Evolutionary conservation across 257 asterid genomes (phyloP).

Genomic region (Penstemon barbatus): DNA sequence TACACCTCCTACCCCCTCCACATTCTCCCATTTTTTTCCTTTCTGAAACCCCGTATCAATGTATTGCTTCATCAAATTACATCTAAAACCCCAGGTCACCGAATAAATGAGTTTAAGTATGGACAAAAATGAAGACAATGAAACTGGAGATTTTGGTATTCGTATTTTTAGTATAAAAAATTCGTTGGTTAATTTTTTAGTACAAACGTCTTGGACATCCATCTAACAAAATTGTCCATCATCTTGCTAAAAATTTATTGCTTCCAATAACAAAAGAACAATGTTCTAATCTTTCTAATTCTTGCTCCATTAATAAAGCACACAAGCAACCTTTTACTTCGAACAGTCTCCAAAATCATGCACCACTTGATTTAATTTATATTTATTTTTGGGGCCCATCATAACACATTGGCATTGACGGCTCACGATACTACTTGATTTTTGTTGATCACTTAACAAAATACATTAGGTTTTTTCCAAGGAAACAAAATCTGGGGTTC

Average conservation of each 20-base stretch:
- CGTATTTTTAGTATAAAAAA: too few relatives aligned
- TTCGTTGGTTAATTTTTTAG: too few relatives aligned
- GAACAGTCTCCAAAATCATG: background rate
- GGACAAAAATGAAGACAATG: too few relatives aligned
- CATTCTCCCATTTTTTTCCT: too few relatives aligned
- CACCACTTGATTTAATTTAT: background rate
- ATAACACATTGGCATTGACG: background rate
- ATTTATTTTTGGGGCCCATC: background rate
- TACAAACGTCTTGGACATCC: constrained; percentile 17
- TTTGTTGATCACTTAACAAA: background rate
- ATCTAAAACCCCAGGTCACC: too few relatives aligned
- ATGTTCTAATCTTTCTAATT: background rate
- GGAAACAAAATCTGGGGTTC: background rate
- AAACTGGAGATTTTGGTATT: too few relatives aligned
- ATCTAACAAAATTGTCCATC: background rate
- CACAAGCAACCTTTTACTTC: background rate
- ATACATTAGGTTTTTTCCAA: background rate
- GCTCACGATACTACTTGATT: background rate
- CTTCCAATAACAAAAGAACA: background rate
- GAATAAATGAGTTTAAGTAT: too few relatives aligned
- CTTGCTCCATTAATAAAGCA: background rate
- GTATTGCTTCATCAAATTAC: too few relatives aligned
- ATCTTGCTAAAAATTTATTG: background rate
- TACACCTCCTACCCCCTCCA: too few relatives aligned
- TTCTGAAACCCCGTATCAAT: too few relatives aligned